Evolutionary conservation across 306 rosid genomes (phyloP), one percentile per base, ranked within the genome.

Genomic region (Purshia tridentata): DNA sequence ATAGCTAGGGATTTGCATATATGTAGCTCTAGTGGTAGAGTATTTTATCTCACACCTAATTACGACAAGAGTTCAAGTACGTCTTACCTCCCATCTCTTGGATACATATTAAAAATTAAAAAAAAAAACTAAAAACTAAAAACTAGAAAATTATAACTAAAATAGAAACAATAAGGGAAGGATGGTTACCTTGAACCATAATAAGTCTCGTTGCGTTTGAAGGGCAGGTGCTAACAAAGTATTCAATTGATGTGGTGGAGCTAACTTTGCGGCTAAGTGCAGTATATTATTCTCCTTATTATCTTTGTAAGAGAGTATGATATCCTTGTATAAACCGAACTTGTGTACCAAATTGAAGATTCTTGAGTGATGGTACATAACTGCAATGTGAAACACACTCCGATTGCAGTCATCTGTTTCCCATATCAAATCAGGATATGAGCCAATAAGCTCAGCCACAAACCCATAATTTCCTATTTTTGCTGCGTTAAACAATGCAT

Each of bases 111-210:
- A n/a, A n/a, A n/a, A n/a, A n/a, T n/a, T n/a, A n/a, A 23, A 23
- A 23, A 23, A 23, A 23, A 23, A 23, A 23, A 23, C n/a, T 23
- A 23, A 23, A 0, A 23, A 23, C 1, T 23, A 23, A 23, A 23
- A 23, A 23, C 29, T 23, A 23, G n/a, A n/a, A n/a, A n/a, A n/a
- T 23, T 23, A n/a, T n/a, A n/a, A n/a, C n/a, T 23, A 62, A 29
- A 12, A 14, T 5, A 15, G 15, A 8, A 4, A 44, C 8, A 8
- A 44, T 8, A 8, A 5, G 9, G 47, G 47, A 8, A 8, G 3
- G 8, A 73, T 16, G 16, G 29, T 39, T 73, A 79, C 83, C 79
- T 80, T 37, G 37, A 80, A 80, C 79, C 79, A 80, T 14, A 73
- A 29, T 23, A 80, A 20, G 15, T 80, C 79, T 48, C 73, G 47